Percentiles rank a stretch among this genome's conserved stretches.
These are phyloP conservation scores for Glomus cerebriforme DNA, from an alignment of 192 early-diverging fungal genomes.

Conservation along the genomic window DNA sequence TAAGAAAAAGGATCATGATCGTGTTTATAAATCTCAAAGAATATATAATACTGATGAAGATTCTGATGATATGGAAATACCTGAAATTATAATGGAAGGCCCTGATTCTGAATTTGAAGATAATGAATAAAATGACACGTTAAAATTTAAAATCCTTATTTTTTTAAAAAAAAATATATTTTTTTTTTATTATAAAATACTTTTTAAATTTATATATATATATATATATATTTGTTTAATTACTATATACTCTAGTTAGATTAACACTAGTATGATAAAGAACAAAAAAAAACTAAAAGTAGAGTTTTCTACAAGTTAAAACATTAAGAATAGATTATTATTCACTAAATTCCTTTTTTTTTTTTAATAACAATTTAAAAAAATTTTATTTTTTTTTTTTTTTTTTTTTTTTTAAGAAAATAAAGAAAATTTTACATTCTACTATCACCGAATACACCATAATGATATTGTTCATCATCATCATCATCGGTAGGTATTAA, in stretches of 20 bases:
- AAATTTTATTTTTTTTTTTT: not conserved
- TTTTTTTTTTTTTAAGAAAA: not conserved
- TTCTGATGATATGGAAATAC: slow-evolving; percentile 19
- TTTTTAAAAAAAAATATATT: no score
- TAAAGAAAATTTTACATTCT: not conserved
- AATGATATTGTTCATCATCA: slow-evolving; percentile 25
- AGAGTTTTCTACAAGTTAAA: no score
- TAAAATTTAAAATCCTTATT: no score
- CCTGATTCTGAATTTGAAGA: slow-evolving; percentile 29
- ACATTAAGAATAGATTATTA: no score
- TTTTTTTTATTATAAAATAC: no score
- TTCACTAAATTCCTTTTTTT: not conserved
- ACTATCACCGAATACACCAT: slow-evolving; percentile 4
- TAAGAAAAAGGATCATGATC: not conserved
- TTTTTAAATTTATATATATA: no score
- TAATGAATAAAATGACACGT: not conserved
- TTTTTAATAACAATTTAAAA: not conserved
- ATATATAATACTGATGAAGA: not conserved
- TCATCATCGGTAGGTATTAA: not conserved
- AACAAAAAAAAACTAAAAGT: no score
- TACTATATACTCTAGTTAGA: no score
- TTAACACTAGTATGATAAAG: no score
- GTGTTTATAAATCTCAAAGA: not conserved
- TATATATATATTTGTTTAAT: no score
- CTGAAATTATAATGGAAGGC: slow-evolving; percentile 21